Base-by-base conservation (phyloP, 352 stramenopile genomes). In the Globisporangium rhizosaccharum region DNA sequence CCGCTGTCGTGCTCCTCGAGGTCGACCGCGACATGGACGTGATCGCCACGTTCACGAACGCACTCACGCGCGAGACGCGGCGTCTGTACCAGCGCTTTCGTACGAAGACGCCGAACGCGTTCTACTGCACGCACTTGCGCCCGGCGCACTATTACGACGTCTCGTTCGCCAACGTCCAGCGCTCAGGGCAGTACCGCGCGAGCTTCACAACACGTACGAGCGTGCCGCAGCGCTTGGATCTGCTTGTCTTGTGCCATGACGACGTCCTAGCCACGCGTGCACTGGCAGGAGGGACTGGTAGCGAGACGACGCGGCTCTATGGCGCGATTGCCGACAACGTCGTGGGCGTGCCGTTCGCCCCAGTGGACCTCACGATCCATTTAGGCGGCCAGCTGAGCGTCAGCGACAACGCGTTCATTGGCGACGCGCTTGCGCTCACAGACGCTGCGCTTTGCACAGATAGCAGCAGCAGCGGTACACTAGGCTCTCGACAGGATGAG, bases 1-100 rank as follows among this genome's bases (percentile, higher is more conserved):
- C 75, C 39, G 75, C 72, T 12, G 71, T 79, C 12, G 63, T 94
- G 28, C 66, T 94, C 0, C 65, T 92, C 15, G 85, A 94, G 56
- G 57, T 92, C 10, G 80, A 91, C 45, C 67, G 71, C 44, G 60
- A 77, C 8, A 66, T 72, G 14, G 72, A 85, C 33, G 47, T 94
- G 41, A 63, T 75, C 9, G 90, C 79, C 48, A 55, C 75, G 2
- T 58, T 88, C n/a, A 60, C 64, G 20, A 87, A 90, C 36, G 28
- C 70, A 3, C 51, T 92, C 12, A 85, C 75, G 0, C 59, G 67
- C 1, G 78, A 83, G 51, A 66, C 52, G 15, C 63, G 71, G 11
- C 62, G 65, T 1, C 28, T 85, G 0, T 84, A 87, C 39, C 72
- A 90, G 62, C 68, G 74, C 2, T 84, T 92, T 44, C 45, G 71